Conservation (phyloP, 164 flowering plant genomes). For the Vitis riparia region DNA sequence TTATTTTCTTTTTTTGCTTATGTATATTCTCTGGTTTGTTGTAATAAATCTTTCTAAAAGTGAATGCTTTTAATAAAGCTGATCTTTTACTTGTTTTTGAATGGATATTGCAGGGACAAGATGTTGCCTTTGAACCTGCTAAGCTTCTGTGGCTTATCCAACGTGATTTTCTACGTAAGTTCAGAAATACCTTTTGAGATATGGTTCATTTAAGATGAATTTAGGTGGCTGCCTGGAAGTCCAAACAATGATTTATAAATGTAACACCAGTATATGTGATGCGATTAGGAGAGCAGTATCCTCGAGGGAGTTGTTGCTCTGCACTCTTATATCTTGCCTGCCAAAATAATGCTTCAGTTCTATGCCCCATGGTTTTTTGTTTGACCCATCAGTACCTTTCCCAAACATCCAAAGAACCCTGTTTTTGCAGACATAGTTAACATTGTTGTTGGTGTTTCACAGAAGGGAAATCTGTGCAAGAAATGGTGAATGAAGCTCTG, state of each 20-base stretch:
- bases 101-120: slow-evolving; percentile 79
- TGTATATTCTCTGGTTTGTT: neutral
- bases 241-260: neutral
- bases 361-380: neutral
- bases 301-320: neutral
- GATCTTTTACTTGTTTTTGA: slow-evolving; percentile 9
- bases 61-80: neutral
- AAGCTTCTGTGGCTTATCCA: slow-evolving; percentile 98
- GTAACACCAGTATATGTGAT: neutral
- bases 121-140: slow-evolving; percentile 97
- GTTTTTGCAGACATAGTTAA: neutral
- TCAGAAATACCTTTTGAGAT: neutral
- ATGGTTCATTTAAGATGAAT: neutral
- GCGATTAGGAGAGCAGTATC: neutral
- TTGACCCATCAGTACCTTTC: neutral
- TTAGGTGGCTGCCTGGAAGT: neutral
- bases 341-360: neutral
- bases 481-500: slow-evolving; percentile 98
- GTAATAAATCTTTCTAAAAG: no score
- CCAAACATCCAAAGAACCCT: no score
- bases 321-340: neutral
- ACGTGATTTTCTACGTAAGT: slow-evolving; percentile 98
- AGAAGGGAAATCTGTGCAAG: slow-evolving; percentile 97
- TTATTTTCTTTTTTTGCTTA: neutral
- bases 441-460: slow-evolving; percentile 25